Evolutionary conservation across 1,284 basidiomycete species (phyloP), one percentile per base, ranked within the genome.

Genomic region (Ganoderma boninense): DNA sequence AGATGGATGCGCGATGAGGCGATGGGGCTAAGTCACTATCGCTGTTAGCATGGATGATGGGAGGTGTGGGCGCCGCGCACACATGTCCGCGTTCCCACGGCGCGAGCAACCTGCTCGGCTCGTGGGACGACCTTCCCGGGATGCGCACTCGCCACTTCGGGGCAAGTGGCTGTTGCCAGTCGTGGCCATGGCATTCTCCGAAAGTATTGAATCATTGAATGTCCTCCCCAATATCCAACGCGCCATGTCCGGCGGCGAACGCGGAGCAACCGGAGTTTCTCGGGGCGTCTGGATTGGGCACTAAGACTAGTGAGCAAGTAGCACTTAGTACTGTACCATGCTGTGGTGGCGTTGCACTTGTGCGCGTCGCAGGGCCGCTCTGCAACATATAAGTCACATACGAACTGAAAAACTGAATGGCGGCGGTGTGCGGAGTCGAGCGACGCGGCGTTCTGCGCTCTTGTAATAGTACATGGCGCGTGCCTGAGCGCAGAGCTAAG

Each of bases 131-230:
- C 6, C 8, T 20, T 44, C 40, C 62, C 62, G 46, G 54, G 68
- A 65, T 69, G 67, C 40, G 64, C 68, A 52, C 64, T 65, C 44
- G 43, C 29, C 68, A 10, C 56, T 59, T 43, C 32, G 32, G 35
- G 32, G n/a, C 57, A 23, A 60, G 35, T 38, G n/a, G 57, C 32
- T 38, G 38, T 38, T 38, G 38, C 38, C 38, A 38, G 38, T 38
- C 7, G 38, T 38, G 38, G 38, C 38, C 38, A 38, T 38, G 38
- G 38, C 38, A 38, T 38, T 38, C 38, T 38, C 38, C 38, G 38
- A 4, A 38, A 2, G 29, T 32, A 32, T 32, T 32, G 29, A 32
- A 32, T 32, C 2, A 32, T 32, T 32, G 29, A 32, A 32, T n/a
- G n/a, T n/a, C n/a, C n/a, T n/a, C n/a, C 7, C 7, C 35, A 35